A percentile compares a stretch with the other conserved stretches of the same genome.
These are phyloP conservation scores for Ramularia collo-cygni DNA, from an alignment of 2,329 filamentous ascomycete species.

Conservation along the genomic window DNA sequence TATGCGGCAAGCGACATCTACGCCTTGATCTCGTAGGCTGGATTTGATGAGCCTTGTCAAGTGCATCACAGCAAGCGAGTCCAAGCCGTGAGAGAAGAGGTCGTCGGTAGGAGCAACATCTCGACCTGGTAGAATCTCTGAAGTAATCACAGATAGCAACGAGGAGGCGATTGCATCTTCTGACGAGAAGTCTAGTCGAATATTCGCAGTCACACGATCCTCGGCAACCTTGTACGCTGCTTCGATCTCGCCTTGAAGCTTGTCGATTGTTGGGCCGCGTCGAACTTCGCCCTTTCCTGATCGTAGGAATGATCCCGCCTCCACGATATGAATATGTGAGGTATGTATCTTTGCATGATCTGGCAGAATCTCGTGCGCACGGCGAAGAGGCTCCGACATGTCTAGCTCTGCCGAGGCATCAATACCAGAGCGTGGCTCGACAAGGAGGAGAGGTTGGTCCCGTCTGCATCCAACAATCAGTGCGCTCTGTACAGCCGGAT, in stretches of 20 bases:
- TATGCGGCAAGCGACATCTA: too few species aligned
- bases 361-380: slow-evolving; percentile 37
- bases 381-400: background rate
- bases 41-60: too few species aligned
- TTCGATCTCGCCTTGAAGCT: slow-evolving; percentile 1
- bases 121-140: background rate
- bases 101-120: slow-evolving; percentile 12
- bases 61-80: slow-evolving; percentile 28
- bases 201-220: background rate
- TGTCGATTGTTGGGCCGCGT: slow-evolving; percentile 6
- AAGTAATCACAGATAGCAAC: background rate
- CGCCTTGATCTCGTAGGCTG: too few species aligned
- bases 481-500: slow-evolving; percentile 24
- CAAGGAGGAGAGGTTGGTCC: slow-evolving; percentile 25
- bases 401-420: slow-evolving; percentile 36
- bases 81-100: slow-evolving; percentile 30
- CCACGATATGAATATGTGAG: slow-evolving; percentile 36
- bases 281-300: slow-evolving; percentile 11
- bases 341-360: slow-evolving; percentile 40
- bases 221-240: slow-evolving; percentile 3
- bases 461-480: slow-evolving; percentile 28
- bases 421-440: slow-evolving; percentile 34
- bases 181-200: slow-evolving; percentile 1
- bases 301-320: slow-evolving; percentile 7
- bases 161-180: background rate